Conservation (phyloP, 2,329 filamentous ascomycete species). For the Xylaria sp. region DNA sequence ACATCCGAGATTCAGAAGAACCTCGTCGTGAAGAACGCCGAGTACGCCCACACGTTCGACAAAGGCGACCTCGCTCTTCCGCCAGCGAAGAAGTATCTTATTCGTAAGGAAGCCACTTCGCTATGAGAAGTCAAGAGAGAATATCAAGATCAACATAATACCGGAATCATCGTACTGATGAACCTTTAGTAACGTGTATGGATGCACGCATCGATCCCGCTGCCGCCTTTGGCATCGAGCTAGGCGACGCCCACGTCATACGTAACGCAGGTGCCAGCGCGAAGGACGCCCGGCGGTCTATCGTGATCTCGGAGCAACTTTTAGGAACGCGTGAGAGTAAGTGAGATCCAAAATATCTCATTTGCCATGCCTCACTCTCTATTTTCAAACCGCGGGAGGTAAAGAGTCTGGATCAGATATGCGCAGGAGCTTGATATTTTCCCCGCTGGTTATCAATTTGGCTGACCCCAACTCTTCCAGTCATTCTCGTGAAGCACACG, state of each 20-base stretch:
- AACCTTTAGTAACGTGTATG: slow-evolving; percentile 77
- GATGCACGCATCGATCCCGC: slow-evolving; percentile 79
- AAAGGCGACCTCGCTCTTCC: slow-evolving; percentile 74
- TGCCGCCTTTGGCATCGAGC: slow-evolving; percentile 73
- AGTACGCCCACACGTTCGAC: slow-evolving; percentile 70
- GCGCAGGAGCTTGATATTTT: neutral
- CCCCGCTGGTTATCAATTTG: neutral
- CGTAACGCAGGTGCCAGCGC: slow-evolving; percentile 77
- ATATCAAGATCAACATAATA: neutral
- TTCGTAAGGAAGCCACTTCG: slow-evolving; percentile 58
- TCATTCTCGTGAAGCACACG: slow-evolving; percentile 79
- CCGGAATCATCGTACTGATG: neutral
- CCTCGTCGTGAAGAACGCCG: slow-evolving; percentile 66
- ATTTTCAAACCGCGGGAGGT: neutral
- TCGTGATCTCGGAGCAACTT: slow-evolving; percentile 83
- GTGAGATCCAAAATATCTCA: neutral
- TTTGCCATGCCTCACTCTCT: too few species aligned
- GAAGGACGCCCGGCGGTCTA: slow-evolving; percentile 75
- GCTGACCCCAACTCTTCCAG: slow-evolving; percentile 18
- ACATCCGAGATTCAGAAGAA: slow-evolving; percentile 62
- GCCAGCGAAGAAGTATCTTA: slow-evolving; percentile 74
- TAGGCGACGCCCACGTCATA: slow-evolving; percentile 83
- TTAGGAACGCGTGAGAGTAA: slow-evolving; percentile 75
- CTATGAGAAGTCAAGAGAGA: neutral
- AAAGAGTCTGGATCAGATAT: too few species aligned